Base-by-base conservation (phyloP, 805 yeast species). In the Sugiyamaella chiloensis region DNA sequence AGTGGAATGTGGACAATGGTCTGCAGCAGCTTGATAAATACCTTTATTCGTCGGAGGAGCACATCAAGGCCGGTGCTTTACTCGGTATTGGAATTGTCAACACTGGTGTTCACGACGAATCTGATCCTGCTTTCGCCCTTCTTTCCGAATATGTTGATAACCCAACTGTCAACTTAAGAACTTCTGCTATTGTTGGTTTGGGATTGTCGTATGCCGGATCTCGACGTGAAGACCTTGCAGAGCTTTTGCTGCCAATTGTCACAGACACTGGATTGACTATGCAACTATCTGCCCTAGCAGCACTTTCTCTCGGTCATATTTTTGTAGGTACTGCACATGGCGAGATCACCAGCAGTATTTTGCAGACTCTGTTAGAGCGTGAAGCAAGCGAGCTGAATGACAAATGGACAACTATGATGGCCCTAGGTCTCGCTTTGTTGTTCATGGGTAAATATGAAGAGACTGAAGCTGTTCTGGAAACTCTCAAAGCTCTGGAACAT, bases 121-220 rank as follows among this genome's bases (percentile, higher is more conserved):
- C 90, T 36, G 98, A 89, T 55, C 91, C 97, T 1, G 91, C 97
- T 5, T 74, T 87, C 52, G 81, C 95, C 24, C 70, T 93, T 56
- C 75, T 93, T 54, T 88, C 62, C 6, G 98, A 91, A 54, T 87
- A 85, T 60, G 83, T 87, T 24, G 74, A 77, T 42, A 85, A 81
- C 57, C 67, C 81, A 6, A 81, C 80, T 55, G 74, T 77, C 51
- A 70, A 79, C 46, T 73, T 87, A 55, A 82, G 87, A 52, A 74
- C 89, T 4, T 78, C 96, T 5, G 87, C 98, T 4, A 85, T 93
- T 40, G 77, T 85, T 48, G 98, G 99, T 55, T 74, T 93, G 48
- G 97, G 98, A 41, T 78, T 93, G 57, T 91, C 98, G 0, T 93
- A 87, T 68, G 91, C 98, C 3, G 99, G 99, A 5, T 85, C 96